Evolutionary conservation across 768 basidiomycete genomes (phyloP), one percentile per base, ranked within the genome.

Genomic region (Phlebiopsis gigantea): DNA sequence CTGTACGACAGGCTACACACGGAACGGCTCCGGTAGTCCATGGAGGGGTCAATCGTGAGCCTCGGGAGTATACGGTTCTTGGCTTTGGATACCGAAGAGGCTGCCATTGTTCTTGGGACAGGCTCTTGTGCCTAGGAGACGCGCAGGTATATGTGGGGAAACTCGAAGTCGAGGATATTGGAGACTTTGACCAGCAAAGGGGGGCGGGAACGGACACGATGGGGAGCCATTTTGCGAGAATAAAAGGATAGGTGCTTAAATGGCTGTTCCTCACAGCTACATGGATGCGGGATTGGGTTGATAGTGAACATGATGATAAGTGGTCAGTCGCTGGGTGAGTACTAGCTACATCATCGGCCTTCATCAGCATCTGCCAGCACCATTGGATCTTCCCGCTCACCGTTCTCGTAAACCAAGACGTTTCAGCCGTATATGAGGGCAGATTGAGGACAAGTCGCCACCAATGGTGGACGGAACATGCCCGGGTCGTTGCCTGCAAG

Each of bases 1-100:
- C 58, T 59, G 8, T 73, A 69, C 1, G 72, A 70, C 25, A 75
- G 74, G 5, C 67, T 65, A 41, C 59, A 61, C 17, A 46, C 34
- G n/a, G 62, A 66, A 19, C 43, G 21, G 30, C 42, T 41, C 3
- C 52, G 58, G 56, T 49, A 49, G 28, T 46, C 44, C 53, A 68
- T 71, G 28, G 75, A 67, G 30, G 72, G 47, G 53, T 74, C 69
- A 46, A 74, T 75, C 19, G 63, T 63, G 43, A 73, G 68, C 19
- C 63, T 65, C 4, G 66, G 65, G 25, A 59, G 55, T 28, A 58
- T 56, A 47, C 63, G 69, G 22, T 6, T 15, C 46, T 53, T 57
- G 17, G 61, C 34, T 22, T 10, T 39, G 5, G 43, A 47, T n/a
- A 7, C 15, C 28, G 43, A n/a, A 46, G 41, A 31, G n/a, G 30